A percentile compares a stretch with the other conserved stretches of the same genome.
These are phyloP conservation scores for Microdochium trichocladiopsis DNA, from an alignment of 2,329 filamentous ascomycete genomes.

Conservation along the genomic window DNA sequence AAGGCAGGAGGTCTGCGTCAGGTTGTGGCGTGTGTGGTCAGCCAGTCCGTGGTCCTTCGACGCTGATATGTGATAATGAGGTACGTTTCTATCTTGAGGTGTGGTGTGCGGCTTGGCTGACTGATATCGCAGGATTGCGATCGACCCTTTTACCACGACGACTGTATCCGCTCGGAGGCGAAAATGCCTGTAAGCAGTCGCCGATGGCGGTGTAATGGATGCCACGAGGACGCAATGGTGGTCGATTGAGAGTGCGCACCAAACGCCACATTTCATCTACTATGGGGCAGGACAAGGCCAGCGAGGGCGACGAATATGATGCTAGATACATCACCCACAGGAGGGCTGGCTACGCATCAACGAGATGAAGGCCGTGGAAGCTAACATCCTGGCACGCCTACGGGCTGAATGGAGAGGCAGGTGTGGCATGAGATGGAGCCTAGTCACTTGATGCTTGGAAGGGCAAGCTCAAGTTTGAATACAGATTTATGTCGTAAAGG, in stretches of 20 bases:
- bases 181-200: constrained; percentile 25
- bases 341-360: no score
- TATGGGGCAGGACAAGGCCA: no score
- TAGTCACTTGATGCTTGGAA: no score
- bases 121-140: constrained; percentile 28
- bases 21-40: constrained; percentile 42
- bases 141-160: constrained; percentile 38
- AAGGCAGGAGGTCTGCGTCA: constrained; percentile 29
- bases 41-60: constrained; percentile 36
- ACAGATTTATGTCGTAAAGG: no score
- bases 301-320: no score
- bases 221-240: constrained; percentile 10
- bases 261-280: no score
- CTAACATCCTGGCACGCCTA: no score
- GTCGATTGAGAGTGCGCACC: neutral
- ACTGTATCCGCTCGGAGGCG: constrained; percentile 32
- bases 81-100: constrained; percentile 22
- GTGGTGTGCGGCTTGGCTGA: constrained; percentile 3
- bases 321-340: no score
- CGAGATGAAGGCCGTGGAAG: no score
- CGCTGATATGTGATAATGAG: constrained; percentile 43
- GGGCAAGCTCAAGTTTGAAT: no score
- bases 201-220: constrained; percentile 38
- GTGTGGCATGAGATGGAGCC: no score
- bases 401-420: no score